Percentiles rank a stretch among this genome's conserved stretches.
These are phyloP conservation scores for Hypoxylon intermedium DNA, from an alignment of 495 filamentous ascomycete genomes.

Conservation along the genomic window DNA sequence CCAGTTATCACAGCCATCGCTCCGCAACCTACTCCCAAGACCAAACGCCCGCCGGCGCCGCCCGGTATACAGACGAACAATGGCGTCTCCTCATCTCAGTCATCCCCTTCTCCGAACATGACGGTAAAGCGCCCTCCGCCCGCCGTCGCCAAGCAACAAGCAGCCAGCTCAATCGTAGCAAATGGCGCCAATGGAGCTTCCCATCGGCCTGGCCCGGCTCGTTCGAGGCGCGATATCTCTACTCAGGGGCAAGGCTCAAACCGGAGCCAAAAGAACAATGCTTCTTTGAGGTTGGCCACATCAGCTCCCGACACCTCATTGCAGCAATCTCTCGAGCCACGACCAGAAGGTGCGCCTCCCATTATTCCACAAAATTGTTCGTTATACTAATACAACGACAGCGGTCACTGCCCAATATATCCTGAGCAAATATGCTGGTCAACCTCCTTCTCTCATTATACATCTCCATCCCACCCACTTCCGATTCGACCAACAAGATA, in stretches of 20 bases:
- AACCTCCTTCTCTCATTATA: slow-evolving; percentile 79
- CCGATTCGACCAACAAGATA: slow-evolving; percentile 93
- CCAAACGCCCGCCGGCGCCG: slow-evolving; percentile 76
- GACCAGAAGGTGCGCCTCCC: slow-evolving; percentile 52
- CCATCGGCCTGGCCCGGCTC: slow-evolving; percentile 55
- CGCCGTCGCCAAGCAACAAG: slow-evolving; percentile 48
- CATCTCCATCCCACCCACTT: slow-evolving; percentile 87
- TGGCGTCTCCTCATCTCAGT: slow-evolving; percentile 66
- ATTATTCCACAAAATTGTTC: background rate
- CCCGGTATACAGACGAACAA: slow-evolving; percentile 74
- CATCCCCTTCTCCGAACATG: slow-evolving; percentile 71
- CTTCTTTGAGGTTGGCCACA: slow-evolving; percentile 53
- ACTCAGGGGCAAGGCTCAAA: slow-evolving; percentile 42
- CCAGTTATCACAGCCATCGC: too few species aligned
- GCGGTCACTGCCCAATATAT: slow-evolving; percentile 78
- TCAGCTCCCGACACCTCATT: slow-evolving; percentile 48
- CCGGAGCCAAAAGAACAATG: slow-evolving; percentile 51
- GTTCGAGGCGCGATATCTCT: slow-evolving; percentile 56
- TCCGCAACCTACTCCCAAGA: slow-evolving; percentile 68
- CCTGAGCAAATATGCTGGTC: slow-evolving; percentile 78
- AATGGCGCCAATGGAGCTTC: slow-evolving; percentile 57
- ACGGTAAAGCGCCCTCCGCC: slow-evolving; percentile 67
- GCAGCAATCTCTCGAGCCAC: slow-evolving; percentile 49
- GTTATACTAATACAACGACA: slow-evolving; percentile 34
- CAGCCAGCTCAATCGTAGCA: slow-evolving; percentile 49